Evolutionary conservation across 176 grass and related monocot genomes (phyloP).

Genomic region (Typha latifolia): DNA sequence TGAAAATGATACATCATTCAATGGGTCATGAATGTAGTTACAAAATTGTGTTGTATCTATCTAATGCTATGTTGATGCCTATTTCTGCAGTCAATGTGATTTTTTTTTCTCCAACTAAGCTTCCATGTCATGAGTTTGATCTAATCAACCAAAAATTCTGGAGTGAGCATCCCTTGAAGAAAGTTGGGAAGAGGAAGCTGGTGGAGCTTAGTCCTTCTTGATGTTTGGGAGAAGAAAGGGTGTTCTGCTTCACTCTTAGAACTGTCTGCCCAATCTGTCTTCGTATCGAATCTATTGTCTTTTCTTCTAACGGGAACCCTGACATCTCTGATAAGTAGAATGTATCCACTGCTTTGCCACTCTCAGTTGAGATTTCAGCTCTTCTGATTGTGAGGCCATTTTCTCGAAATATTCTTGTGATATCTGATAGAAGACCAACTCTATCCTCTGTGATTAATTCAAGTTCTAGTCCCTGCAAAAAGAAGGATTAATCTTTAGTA

Average conservation of each 20-base stretch:
- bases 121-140: not conserved
- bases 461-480: constrained; percentile 36
- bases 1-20: too few relatives aligned
- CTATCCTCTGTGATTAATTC: constrained; percentile 36
- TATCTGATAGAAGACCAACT: constrained; percentile 46
- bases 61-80: too few relatives aligned
- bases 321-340: constrained; percentile 44
- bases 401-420: constrained; percentile 56
- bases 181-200: constrained; percentile 8
- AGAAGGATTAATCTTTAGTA: not conserved
- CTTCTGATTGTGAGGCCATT: constrained; percentile 46
- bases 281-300: constrained; percentile 16
- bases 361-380: constrained; percentile 40
- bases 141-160: not conserved
- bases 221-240: not conserved
- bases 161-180: constrained; percentile 25
- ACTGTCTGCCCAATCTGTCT: constrained; percentile 24
- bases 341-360: constrained; percentile 41
- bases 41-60: too few relatives aligned
- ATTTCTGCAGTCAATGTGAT: too few relatives aligned
- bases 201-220: not conserved
- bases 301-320: constrained; percentile 36
- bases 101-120: not conserved
- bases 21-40: too few relatives aligned
- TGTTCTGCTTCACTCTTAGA: constrained; percentile 27